Percentiles rank a stretch among this genome's conserved stretches.
Conservation (phyloP, 129 eudicot genomes). For the Saussurea involucrata region DNA sequence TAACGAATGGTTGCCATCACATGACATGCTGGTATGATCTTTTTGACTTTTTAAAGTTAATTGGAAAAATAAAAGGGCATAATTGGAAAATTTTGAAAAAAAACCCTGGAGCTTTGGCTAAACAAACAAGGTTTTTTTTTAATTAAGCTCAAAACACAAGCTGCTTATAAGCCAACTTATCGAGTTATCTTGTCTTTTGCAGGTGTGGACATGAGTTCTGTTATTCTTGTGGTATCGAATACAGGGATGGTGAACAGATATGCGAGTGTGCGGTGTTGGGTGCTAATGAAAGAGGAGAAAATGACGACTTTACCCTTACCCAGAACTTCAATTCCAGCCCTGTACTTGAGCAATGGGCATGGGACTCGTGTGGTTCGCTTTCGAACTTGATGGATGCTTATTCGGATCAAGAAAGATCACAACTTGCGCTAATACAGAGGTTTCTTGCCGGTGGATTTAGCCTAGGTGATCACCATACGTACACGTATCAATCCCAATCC, state of each 20-base stretch:
- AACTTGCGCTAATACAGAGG: conserved; percentile 83
- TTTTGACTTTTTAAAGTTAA: background rate
- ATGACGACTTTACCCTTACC: conserved; percentile 38
- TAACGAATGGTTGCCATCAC: conserved; percentile 64
- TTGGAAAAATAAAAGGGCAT: background rate
- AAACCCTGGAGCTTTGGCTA: background rate
- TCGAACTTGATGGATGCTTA: conserved; percentile 78
- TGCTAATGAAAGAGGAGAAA: conserved; percentile 32
- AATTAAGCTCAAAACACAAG: background rate
- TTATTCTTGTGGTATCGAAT: conserved; percentile 82
- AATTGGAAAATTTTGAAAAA: background rate
- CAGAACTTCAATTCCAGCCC: conserved; percentile 40
- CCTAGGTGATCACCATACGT: conserved; percentile 55
- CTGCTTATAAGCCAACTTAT: background rate
- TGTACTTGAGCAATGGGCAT: conserved; percentile 64
- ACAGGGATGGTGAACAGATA: conserved; percentile 51
- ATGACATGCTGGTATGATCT: conserved; percentile 82
- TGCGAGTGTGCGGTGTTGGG: conserved; percentile 65
- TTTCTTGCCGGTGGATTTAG: conserved; percentile 85
- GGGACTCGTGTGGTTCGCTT: conserved; percentile 78
- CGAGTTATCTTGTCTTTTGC: conserved; percentile 6
- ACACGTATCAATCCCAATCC: conserved; percentile 41
- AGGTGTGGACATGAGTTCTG: conserved; percentile 97
- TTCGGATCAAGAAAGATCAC: conserved; percentile 94
- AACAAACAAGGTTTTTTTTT: background rate